Conservation (phyloP, 2,329 filamentous ascomycete genomes). For the Colletotrichum chrysophilum region DNA sequence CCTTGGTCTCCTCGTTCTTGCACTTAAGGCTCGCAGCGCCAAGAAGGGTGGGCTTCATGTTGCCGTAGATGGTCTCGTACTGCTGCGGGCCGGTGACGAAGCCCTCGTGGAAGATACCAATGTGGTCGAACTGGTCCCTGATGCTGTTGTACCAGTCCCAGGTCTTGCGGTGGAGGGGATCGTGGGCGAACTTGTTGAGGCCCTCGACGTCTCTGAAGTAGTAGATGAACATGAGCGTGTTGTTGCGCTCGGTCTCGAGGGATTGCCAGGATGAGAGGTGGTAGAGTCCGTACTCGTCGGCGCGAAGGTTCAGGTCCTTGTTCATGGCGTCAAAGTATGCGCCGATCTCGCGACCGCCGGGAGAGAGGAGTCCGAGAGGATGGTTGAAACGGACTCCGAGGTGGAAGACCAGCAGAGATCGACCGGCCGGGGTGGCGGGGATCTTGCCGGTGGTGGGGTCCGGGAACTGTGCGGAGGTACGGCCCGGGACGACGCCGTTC, state of each 20-base stretch:
- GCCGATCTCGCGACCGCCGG: slow-evolving; percentile 44
- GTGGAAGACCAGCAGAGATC: slow-evolving; percentile 47
- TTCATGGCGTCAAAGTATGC: slow-evolving; percentile 44
- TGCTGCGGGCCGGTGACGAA: slow-evolving; percentile 47
- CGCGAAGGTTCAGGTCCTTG: slow-evolving; percentile 34
- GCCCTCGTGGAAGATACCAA: slow-evolving; percentile 61
- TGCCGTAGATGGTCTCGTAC: slow-evolving; percentile 58
- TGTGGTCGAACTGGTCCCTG: slow-evolving; percentile 36
- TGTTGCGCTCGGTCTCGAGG: slow-evolving; percentile 40
- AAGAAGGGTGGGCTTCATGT: slow-evolving; percentile 43
- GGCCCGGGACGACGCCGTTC: slow-evolving; percentile 34
- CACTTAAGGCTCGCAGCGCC: slow-evolving; percentile 30
- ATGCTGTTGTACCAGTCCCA: slow-evolving; percentile 54
- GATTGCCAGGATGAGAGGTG: slow-evolving; percentile 45
- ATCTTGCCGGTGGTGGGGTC: slow-evolving; percentile 28
- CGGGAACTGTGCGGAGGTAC: slow-evolving; percentile 38
- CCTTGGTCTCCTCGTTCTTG: slow-evolving; percentile 25
- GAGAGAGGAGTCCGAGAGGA: slow-evolving; percentile 53
- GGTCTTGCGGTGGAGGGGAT: slow-evolving; percentile 47
- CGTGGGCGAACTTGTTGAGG: slow-evolving; percentile 58
- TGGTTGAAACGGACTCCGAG: slow-evolving; percentile 51
- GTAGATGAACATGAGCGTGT: slow-evolving; percentile 44
- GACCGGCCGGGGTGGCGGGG: slow-evolving; percentile 27
- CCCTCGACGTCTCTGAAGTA: slow-evolving; percentile 57
- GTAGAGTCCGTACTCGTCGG: slow-evolving; percentile 52